Conservation (phyloP, 129 eudicot genomes). For the Artemisia tridentata region DNA sequence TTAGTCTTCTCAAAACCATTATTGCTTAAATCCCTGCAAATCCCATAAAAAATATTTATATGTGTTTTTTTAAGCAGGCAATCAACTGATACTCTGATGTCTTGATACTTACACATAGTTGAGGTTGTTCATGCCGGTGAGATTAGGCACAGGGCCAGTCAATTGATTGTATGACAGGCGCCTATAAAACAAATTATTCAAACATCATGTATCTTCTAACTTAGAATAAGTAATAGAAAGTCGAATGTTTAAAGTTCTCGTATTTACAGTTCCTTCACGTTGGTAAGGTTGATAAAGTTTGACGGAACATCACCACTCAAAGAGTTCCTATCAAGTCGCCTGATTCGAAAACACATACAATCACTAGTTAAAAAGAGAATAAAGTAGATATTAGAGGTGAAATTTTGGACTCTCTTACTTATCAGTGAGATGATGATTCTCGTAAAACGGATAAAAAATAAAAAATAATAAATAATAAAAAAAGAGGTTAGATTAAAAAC, state of each 20-base stretch:
- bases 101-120: conserved; percentile 41
- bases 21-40: conserved; percentile 55
- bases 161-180: conserved; percentile 42
- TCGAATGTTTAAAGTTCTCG: not conserved
- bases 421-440: no score
- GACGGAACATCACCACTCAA: conserved; percentile 41
- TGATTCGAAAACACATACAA: conserved; percentile 22
- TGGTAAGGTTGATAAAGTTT: conserved; percentile 38
- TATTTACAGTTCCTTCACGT: conserved; percentile 33
- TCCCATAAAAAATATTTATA: not conserved
- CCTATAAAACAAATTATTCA: conserved; percentile 19
- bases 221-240: not conserved
- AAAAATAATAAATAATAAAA: no score
- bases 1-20: conserved; percentile 33
- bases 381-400: not conserved
- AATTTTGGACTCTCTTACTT: not conserved
- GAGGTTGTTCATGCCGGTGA: conserved; percentile 41
- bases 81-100: not conserved
- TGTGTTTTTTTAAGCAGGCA: not conserved
- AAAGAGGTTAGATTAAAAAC: not conserved
- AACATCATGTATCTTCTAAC: not conserved
- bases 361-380: not conserved
- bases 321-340: conserved; percentile 42
- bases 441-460: no score
- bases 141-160: conserved; percentile 44